phyloP scores from a whole-genome alignment of 1,139 yeast genomes.

The Suhomyces maxii region DNA sequence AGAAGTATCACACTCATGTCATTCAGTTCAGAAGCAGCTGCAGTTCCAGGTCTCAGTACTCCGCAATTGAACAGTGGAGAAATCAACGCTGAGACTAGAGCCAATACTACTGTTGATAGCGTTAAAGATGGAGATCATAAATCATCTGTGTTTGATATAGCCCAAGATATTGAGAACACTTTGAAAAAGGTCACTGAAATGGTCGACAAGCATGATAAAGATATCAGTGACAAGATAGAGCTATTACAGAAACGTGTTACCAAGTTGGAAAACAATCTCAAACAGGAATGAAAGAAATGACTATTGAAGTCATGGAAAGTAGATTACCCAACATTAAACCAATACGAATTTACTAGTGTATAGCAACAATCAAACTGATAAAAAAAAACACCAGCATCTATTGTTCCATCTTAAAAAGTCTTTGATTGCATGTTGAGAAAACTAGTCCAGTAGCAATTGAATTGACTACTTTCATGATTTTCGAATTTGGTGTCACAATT shows the following conservation, averaged over 20 bases:
- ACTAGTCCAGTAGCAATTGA: too few relatives aligned
- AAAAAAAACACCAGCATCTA: too few relatives aligned
- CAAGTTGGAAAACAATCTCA: constrained; percentile 18
- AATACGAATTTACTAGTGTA: too few relatives aligned
- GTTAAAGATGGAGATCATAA: constrained; percentile 1
- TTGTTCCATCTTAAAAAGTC: too few relatives aligned
- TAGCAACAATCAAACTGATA: too few relatives aligned
- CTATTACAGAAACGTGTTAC: constrained; percentile 22
- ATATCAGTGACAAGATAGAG: constrained; percentile 30
- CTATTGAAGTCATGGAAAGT: too few relatives aligned
- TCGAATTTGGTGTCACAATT: too few relatives aligned
- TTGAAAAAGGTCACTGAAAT: constrained; percentile 32
- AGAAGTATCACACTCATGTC: constrained; percentile 1
- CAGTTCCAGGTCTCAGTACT: constrained; percentile 15
- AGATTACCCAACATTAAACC: too few relatives aligned
- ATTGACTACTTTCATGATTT: too few relatives aligned
- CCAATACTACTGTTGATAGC: neutral
- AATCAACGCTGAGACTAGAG: constrained; percentile 3
- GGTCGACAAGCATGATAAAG: constrained; percentile 31
- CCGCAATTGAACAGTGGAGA: constrained; percentile 14
- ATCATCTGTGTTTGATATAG: constrained; percentile 50
- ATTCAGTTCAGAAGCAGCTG: constrained; percentile 5
- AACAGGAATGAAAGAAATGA: neutral
- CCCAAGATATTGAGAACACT: constrained; percentile 47
- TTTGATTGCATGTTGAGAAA: too few relatives aligned